Evolutionary conservation across 148 eudicot genomes (phyloP), one percentile per base, ranked within the genome.

Genomic region (Dysphania ambrosioides): DNA sequence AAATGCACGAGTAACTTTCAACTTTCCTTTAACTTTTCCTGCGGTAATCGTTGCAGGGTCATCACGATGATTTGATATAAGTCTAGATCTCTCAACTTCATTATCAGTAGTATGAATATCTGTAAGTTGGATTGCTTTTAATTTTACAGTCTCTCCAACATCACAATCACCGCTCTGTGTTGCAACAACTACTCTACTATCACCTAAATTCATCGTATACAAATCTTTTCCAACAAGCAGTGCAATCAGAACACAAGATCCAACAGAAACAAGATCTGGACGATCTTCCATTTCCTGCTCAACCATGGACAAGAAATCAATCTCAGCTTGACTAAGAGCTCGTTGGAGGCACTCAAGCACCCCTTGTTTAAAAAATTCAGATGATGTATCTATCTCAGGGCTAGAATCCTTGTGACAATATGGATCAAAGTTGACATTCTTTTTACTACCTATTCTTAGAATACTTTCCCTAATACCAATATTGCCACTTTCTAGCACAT

Each of bases 241-340:
- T 32, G 79, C 88, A 72, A 89, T 87, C 72, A 93, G 72, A 38
- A 91, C 95, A 82, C 98, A 93, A 74, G 97, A 93, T 53, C 98
- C 98, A 69, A 93, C 85, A 57, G 98, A 93, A 30, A 93, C 98
- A 75, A 93, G 84, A 86, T 93, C 98, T 21, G 98, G 98, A 6
- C 98, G 88, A 31, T 91, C 97, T 35, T 91, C 95, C 98, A 93
- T 91, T 81, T 93, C 98, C 44, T 85, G 97, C 77, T 93, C 98
- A 80, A 93, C 98, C 98, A 88, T 93, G 85, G 84, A 77, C 65
- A 93, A 78, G 77, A 88, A 93, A 73, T 93, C 98, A 75, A 69
- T 83, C 85, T 93, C 98, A 18, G 97, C 88, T 75, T 91, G 95
- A 84, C 65, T 77, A 41, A 93, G 88, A 74, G 97, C 94, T 62